phyloP scores from a whole-genome alignment of 2,329 filamentous ascomycete genomes.

The Apiospora pterosperma region DNA sequence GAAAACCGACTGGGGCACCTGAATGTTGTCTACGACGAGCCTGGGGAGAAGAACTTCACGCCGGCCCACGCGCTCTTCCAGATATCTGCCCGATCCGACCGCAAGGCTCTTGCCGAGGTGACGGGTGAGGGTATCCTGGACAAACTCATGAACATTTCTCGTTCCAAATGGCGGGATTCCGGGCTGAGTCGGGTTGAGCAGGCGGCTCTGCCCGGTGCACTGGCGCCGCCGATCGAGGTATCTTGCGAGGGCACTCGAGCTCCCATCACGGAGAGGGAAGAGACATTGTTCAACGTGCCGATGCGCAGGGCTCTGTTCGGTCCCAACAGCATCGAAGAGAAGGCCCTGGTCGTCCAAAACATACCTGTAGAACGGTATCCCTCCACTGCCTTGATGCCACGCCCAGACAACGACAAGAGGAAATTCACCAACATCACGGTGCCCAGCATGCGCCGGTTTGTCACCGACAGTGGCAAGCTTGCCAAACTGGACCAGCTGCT shows the following conservation, averaged over 20 bases:
- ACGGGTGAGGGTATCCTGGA: slow-evolving; percentile 69
- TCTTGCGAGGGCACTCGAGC: slow-evolving; percentile 67
- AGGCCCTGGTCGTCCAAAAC: slow-evolving; percentile 70
- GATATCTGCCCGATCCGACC: slow-evolving; percentile 68
- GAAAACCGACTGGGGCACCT: slow-evolving; percentile 62
- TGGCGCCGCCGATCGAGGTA: slow-evolving; percentile 83
- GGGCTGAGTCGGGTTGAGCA: slow-evolving; percentile 79
- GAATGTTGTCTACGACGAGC: slow-evolving; percentile 67
- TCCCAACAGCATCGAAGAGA: slow-evolving; percentile 61
- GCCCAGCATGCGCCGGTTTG: slow-evolving; percentile 95
- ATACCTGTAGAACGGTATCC: slow-evolving; percentile 65
- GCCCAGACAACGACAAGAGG: slow-evolving; percentile 75
- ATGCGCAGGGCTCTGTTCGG: slow-evolving; percentile 77
- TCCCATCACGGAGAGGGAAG: slow-evolving; percentile 61
- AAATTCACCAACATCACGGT: slow-evolving; percentile 89
- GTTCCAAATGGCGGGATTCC: slow-evolving; percentile 59
- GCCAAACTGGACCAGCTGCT: slow-evolving; percentile 86
- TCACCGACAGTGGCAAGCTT: slow-evolving; percentile 95
- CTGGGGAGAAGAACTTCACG: slow-evolving; percentile 57
- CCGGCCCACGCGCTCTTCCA: slow-evolving; percentile 79
- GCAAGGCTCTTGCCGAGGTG: slow-evolving; percentile 64
- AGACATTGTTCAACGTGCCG: slow-evolving; percentile 72
- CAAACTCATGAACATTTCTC: slow-evolving; percentile 76
- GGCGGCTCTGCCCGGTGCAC: slow-evolving; percentile 72
- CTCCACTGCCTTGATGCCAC: slow-evolving; percentile 63